Base-by-base conservation (phyloP, 2,329 filamentous ascomycete genomes). In the Hymenoscyphus repandus region DNA sequence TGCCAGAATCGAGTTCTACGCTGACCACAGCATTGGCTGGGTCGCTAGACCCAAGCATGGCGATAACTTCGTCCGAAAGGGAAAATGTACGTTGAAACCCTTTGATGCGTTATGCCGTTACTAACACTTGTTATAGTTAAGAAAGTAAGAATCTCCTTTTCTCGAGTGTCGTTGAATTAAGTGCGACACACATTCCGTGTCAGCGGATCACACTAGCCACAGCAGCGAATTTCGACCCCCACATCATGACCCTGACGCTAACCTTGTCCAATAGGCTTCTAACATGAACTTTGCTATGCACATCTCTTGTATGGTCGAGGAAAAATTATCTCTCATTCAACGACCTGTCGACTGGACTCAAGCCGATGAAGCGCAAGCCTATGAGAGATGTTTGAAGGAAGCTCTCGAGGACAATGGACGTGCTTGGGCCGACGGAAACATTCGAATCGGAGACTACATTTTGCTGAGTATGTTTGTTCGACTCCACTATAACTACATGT, bases 231-330 rank as follows among this genome's bases (percentile, higher is more conserved):
- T 13, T 37, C 15, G 4, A 17, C 34, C 12, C 20, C 41, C 34
- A 31, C 13, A 37, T 42, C 18, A 42, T 49, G 49, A 58, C 40
- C 45, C 44, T 39, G 45, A 52, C 52, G 41, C 58, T 61, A 54
- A 64, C 55, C 37, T 53, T 30, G 82, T 83, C 70, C 81, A 82
- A 71, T 81, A 87, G 74, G 83, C 83, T 0, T 86, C 82, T 52
- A 86, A 86, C 72, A 86, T 86, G 83, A 86, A 86, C 70, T 86
- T 78, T 58, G 82, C 75, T 22, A 72, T 86, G 54, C 83, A 84
- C 75, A 75, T 86, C 53, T 85, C 81, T 30, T 82, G 78, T 69
- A 79, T 78, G 58, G 82, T 89, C 32, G 86, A 90, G 65, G 85
- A 88, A 45, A 85, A 82, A 69, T 74, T 90, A 3, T 66, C 70